Percentiles rank a stretch among this genome's conserved stretches.
These are phyloP conservation scores for Colletotrichum sp. DNA, from an alignment of 2,329 filamentous ascomycete genomes.

Conservation along the genomic window DNA sequence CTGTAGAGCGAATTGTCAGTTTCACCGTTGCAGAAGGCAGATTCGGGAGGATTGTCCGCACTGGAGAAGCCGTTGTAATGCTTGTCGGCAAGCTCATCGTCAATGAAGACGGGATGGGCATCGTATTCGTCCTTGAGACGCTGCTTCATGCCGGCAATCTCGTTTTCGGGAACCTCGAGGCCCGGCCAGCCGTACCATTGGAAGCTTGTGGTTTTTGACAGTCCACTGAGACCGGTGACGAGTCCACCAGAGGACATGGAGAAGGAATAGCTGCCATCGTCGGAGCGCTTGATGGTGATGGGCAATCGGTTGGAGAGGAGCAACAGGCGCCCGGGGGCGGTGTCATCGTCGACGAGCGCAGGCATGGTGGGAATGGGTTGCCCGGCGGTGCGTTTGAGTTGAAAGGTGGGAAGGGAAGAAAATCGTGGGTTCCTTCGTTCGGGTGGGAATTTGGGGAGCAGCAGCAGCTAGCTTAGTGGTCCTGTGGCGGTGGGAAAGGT, in stretches of 20 bases:
- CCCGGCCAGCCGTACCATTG: constrained; percentile 99
- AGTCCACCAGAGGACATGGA: constrained; percentile 97
- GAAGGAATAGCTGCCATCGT: constrained; percentile 91
- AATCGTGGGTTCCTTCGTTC: neutral
- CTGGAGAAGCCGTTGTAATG: constrained; percentile 99
- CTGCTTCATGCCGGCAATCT: constrained; percentile 75
- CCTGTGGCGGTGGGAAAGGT: constrained; percentile 6
- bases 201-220: constrained; percentile 92
- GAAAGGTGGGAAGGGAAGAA: neutral
- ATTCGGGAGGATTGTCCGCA: constrained; percentile 48
- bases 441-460: neutral
- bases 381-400: neutral
- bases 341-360: constrained; percentile 36
- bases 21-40: neutral
- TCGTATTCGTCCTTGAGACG: constrained; percentile 86
- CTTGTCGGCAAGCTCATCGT: constrained; percentile 89
- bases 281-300: constrained; percentile 93
- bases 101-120: constrained; percentile 90
- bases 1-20: constrained; percentile 45
- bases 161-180: constrained; percentile 85
- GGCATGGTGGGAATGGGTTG: constrained; percentile 36
- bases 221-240: constrained; percentile 89
- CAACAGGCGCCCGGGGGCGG: constrained; percentile 63
- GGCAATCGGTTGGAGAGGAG: constrained; percentile 94
- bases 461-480: neutral